These are phyloP conservation scores for Starmerella vaccinii DNA, from an alignment of 805 yeast genomes.

Conservation along the genomic window DNA sequence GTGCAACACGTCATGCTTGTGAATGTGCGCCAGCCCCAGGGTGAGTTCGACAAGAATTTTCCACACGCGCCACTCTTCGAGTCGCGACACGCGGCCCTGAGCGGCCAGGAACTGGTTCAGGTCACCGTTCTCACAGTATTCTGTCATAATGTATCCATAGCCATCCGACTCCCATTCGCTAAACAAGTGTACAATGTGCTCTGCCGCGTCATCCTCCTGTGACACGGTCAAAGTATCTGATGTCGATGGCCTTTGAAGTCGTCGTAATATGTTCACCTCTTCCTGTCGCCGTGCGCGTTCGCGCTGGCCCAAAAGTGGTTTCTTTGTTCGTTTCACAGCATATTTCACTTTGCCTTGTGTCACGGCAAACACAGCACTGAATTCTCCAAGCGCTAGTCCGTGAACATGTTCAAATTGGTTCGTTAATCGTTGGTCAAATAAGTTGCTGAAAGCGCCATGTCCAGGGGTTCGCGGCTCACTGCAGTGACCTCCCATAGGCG, in stretches of 20 bases:
- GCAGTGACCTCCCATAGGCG: slow-evolving; percentile 11
- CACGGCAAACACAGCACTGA: slow-evolving; percentile 79
- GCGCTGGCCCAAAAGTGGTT: slow-evolving; percentile 36
- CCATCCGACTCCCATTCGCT: slow-evolving; percentile 74
- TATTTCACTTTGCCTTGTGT: slow-evolving; percentile 34
- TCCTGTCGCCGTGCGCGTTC: slow-evolving; percentile 55
- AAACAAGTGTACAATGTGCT: slow-evolving; percentile 64
- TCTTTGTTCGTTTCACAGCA: slow-evolving; percentile 81
- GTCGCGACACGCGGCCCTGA: slow-evolving; percentile 59
- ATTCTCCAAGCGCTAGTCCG: slow-evolving; percentile 75
- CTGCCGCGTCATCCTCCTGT: slow-evolving; percentile 47
- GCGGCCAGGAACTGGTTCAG: slow-evolving; percentile 69
- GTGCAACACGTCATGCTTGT: slow-evolving; percentile 66
- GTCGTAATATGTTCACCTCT: slow-evolving; percentile 57
- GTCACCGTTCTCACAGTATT: slow-evolving; percentile 89
- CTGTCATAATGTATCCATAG: slow-evolving; percentile 83
- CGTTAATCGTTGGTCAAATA: slow-evolving; percentile 30
- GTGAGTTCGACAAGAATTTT: slow-evolving; percentile 79
- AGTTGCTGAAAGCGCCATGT: background rate
- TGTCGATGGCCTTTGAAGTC: slow-evolving; percentile 20
- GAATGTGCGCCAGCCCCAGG: slow-evolving; percentile 68
- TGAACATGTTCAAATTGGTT: slow-evolving; percentile 55
- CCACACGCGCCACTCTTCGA: slow-evolving; percentile 98
- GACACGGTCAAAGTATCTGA: background rate
- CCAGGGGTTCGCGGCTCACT: slow-evolving; percentile 10